Percentiles rank a stretch among this genome's conserved stretches.
Conservation (phyloP, 345 rosid species). For the Rhizophora mangle region DNA sequence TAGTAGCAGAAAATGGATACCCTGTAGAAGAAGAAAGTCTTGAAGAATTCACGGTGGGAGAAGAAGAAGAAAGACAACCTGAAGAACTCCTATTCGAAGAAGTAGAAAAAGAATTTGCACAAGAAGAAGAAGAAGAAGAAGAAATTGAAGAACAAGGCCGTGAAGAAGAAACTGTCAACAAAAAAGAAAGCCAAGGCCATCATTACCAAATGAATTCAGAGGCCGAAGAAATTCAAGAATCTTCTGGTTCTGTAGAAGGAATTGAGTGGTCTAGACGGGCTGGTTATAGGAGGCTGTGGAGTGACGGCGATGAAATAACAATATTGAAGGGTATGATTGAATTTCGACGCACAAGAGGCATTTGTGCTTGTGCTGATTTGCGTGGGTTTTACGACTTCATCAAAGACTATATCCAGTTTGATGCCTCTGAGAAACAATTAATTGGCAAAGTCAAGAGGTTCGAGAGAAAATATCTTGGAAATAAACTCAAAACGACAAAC, state of each 20-base stretch:
- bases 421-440: constrained; percentile 19
- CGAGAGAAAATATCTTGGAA: constrained; percentile 11
- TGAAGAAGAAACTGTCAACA: not conserved
- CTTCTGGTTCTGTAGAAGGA: too few species aligned
- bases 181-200: not conserved
- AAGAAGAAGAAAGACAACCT: too few species aligned
- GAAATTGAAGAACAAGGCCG: not conserved
- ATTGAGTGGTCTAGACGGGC: too few species aligned
- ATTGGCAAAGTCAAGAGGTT: constrained; percentile 19
- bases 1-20: not conserved
- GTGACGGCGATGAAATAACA: constrained; percentile 30
- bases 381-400: constrained; percentile 22
- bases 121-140: not conserved
- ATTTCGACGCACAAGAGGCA: constrained; percentile 8
- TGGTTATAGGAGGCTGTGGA: constrained; percentile 20
- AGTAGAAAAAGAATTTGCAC: too few species aligned
- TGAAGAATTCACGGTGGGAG: not conserved
- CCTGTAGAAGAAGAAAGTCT: not conserved
- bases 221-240: too few species aligned
- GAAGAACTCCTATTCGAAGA: too few species aligned
- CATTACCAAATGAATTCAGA: too few species aligned
- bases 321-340: constrained; percentile 33
- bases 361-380: constrained; percentile 13
- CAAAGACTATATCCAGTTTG: constrained; percentile 14
- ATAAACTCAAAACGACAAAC: constrained; percentile 1